Conservation (phyloP, 1,284 basidiomycete genomes). For the Blastosporella zonata region DNA sequence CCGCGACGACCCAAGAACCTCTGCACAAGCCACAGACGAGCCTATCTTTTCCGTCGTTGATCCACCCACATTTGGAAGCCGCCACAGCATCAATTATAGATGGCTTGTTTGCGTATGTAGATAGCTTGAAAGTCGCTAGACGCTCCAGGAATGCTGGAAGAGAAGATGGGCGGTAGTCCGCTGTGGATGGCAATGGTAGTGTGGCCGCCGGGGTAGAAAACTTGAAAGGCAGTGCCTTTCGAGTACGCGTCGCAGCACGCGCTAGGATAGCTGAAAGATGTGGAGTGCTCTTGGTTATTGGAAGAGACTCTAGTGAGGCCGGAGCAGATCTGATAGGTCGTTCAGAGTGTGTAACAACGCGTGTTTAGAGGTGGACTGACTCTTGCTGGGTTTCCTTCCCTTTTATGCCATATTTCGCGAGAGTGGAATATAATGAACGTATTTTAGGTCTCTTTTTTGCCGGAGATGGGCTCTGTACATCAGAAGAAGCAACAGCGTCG, state of each 20-base stretch:
- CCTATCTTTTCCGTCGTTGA: constrained; percentile 73
- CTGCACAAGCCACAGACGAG: constrained; percentile 68
- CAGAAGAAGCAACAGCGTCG: constrained; percentile 44
- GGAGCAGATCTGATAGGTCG: constrained; percentile 1
- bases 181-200: constrained; percentile 35
- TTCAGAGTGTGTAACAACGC: not conserved
- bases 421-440: constrained; percentile 67
- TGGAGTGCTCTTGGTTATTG: constrained; percentile 51
- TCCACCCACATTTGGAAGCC: constrained; percentile 76
- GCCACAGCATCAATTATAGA: constrained; percentile 69
- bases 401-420: constrained; percentile 71
- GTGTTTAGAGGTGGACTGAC: constrained; percentile 33
- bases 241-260: constrained; percentile 57
- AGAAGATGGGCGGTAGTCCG: constrained; percentile 77
- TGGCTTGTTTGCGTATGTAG: constrained; percentile 77
- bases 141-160: constrained; percentile 66
- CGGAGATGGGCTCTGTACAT: constrained; percentile 39
- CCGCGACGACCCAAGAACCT: constrained; percentile 67
- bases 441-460: constrained; percentile 51
- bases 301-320: constrained; percentile 26
- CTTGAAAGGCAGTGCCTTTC: constrained; percentile 46
- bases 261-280: constrained; percentile 65
- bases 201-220: constrained; percentile 27
- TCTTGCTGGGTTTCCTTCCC: constrained; percentile 39
- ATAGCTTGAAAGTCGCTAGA: constrained; percentile 70